phyloP scores from a whole-genome alignment of 352 stramenopile species.

The Globisporangium lucens region DNA sequence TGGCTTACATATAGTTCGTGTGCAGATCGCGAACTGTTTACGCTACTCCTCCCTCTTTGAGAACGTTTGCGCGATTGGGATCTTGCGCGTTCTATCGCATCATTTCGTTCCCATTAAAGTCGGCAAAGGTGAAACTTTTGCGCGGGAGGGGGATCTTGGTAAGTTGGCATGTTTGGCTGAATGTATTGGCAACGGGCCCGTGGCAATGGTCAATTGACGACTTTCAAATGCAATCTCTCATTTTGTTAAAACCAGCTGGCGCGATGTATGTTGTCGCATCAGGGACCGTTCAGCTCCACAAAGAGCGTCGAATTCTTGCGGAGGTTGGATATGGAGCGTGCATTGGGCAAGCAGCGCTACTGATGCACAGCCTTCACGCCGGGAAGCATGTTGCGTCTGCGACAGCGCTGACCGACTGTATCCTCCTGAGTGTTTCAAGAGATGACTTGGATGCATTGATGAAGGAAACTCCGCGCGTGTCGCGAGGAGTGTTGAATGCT shows the following conservation, averaged over 20 bases:
- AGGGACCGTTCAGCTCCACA: conserved; percentile 76
- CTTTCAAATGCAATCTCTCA: not conserved
- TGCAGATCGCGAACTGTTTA: conserved; percentile 75
- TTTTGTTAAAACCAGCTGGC: conserved; percentile 35
- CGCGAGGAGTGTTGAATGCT: conserved; percentile 72
- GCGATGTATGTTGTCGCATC: conserved; percentile 77
- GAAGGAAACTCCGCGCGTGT: conserved; percentile 63
- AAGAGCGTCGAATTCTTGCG: conserved; percentile 58
- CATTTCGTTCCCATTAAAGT: conserved; percentile 70
- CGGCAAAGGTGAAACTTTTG: conserved; percentile 52
- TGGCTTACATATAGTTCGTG: not conserved
- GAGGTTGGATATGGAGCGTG: conserved; percentile 70
- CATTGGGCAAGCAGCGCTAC: conserved; percentile 68
- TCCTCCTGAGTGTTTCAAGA: conserved; percentile 69
- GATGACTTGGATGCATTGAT: conserved; percentile 72
- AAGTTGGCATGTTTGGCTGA: not conserved
- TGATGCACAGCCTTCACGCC: conserved; percentile 59
- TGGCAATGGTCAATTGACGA: not conserved
- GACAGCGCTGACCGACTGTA: conserved; percentile 64
- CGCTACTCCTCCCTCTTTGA: conserved; percentile 79
- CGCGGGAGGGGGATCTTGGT: conserved; percentile 62
- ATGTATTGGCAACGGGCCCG: not conserved
- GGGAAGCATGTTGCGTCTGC: conserved; percentile 71
- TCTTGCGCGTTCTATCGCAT: conserved; percentile 71
- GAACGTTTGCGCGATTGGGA: conserved; percentile 75